Evolutionary conservation across 2,329 filamentous ascomycete genomes (phyloP).

Genomic region (Arthrobotrys conoides): DNA sequence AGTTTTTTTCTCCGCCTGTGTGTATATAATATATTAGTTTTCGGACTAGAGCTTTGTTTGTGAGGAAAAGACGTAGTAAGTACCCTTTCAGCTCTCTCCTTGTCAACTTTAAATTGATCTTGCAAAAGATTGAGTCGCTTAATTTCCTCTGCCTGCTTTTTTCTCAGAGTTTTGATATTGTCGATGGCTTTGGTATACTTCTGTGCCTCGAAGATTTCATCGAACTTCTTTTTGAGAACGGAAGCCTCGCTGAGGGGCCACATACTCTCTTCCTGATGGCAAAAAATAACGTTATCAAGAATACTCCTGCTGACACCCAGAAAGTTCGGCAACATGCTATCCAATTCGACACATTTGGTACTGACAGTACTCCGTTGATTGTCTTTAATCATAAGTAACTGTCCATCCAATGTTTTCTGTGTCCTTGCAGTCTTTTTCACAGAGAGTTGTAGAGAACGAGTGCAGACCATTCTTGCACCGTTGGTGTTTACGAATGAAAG

Average conservation of each 20-base stretch:
- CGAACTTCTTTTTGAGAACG: slow-evolving; percentile 90
- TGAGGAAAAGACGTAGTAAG: neutral
- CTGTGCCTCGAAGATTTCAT: slow-evolving; percentile 96
- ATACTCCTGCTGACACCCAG: slow-evolving; percentile 92
- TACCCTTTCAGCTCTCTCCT: slow-evolving; percentile 81
- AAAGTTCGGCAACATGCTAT: slow-evolving; percentile 85
- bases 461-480: slow-evolving; percentile 83
- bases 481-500: slow-evolving; percentile 86
- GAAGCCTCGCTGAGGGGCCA: slow-evolving; percentile 95
- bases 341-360: slow-evolving; percentile 83
- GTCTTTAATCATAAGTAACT: slow-evolving; percentile 80
- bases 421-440: slow-evolving; percentile 83
- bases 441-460: slow-evolving; percentile 85
- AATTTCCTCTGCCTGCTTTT: slow-evolving; percentile 84
- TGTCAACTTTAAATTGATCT: slow-evolving; percentile 83
- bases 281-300: slow-evolving; percentile 96
- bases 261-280: slow-evolving; percentile 96
- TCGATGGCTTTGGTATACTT: slow-evolving; percentile 99
- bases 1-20: slow-evolving; percentile 48
- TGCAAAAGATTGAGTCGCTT: slow-evolving; percentile 81
- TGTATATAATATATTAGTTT: neutral
- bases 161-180: slow-evolving; percentile 88
- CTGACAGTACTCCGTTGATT: slow-evolving; percentile 85
- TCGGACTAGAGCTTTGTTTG: neutral
- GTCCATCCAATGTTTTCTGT: slow-evolving; percentile 87